Base-by-base conservation (phyloP, 1,139 yeast genomes). In the Geotrichum reessii region DNA sequence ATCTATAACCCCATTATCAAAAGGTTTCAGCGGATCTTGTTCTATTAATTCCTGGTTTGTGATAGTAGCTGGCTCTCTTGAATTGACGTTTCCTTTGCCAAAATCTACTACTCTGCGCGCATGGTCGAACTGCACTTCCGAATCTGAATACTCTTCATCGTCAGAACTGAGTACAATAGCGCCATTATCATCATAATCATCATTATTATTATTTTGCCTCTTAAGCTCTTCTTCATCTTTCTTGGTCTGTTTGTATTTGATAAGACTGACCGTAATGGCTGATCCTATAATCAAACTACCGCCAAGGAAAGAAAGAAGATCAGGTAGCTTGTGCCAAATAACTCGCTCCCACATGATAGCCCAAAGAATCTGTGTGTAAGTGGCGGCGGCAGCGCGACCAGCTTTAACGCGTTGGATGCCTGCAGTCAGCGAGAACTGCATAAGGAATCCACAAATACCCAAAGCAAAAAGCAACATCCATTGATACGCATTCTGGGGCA, bases 381-480 rank as follows among this genome's bases (percentile, higher is more conserved):
- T 75, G 80, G 88, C 85, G 62, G 87, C 78, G 4, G 93, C 79
- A 0, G 92, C 91, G 60, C 89, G 79, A 1, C 91, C 84, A 0
- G 97, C 96, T 58, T 80, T 80, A 62, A 88, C 96, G 60, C 90
- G 76, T 70, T 89, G 96, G 56, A 91, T 80, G 0, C 96, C 97
- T 2, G 90, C 84, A 0, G 97, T 88, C 58, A 88, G 73, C 33
- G 86, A 75, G 65, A 84, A 84, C 70, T 91, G 97, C 84, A 86
- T 87, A 58, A 85, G 73, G 70, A 91, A 91, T 0, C 97, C 97
- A 51, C 87, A 79, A 12, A 86, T 64, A 1, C 97, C 96, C 63
- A 89, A 79, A 33, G 80, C 70, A 1, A 74, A 59, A 63, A 91
- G 80, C 37, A 87, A 73, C 6, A 74, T 65, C 95, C 96, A 87